Base-by-base conservation (phyloP, 495 filamentous ascomycete genomes). In the Lasiosphaeriaceae sp. region DNA sequence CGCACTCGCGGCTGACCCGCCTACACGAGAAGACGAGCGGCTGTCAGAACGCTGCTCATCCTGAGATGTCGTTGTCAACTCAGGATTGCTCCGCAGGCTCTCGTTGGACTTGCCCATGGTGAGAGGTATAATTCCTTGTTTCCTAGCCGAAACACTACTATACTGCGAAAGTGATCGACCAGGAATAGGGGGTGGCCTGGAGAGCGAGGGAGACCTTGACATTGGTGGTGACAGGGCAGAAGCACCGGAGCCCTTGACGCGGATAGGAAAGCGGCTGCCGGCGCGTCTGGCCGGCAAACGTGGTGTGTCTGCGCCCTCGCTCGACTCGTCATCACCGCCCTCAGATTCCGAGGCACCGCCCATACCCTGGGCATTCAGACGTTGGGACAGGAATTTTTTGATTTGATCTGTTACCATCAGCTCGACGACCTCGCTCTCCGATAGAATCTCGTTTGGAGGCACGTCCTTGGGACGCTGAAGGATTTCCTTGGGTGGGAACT, bases 51-150 rank as follows among this genome's bases (percentile, higher is more conserved):
- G 50, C 51, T 50, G 48, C 1, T 50, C 2, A 83, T 85, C 22
- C 80, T 80, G 22, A 88, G 71, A 52, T 88, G 87, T 19, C 79
- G 77, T 44, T 82, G 79, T 74, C 23, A 86, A 88, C 67, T 94
- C 90, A 58, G 89, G 91, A 57, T 92, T 91, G 60, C 90, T 95
- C 24, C 91, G 83, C 54, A 87, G 81, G 22, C 90, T 81, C 62
- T 93, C 92, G 62, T 75, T 82, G 22, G 74, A 68, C 44, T 83
- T 91, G 9, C 79, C 76, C 55, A 85, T 78, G 11, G 80, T 74
- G 39, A 90, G 68, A 29, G 89, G 87, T 54, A 83, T 79, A 21
- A 88, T 73, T n/a, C 81, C 81, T 1, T 87, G 88, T 52, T 86
- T 77, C 37, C 83, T 80, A 16, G 81, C 73, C 21, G 70, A 69